Evolutionary conservation across 192 early-diverging fungal species (phyloP).

Genomic region (Coemansia sp.): DNA sequence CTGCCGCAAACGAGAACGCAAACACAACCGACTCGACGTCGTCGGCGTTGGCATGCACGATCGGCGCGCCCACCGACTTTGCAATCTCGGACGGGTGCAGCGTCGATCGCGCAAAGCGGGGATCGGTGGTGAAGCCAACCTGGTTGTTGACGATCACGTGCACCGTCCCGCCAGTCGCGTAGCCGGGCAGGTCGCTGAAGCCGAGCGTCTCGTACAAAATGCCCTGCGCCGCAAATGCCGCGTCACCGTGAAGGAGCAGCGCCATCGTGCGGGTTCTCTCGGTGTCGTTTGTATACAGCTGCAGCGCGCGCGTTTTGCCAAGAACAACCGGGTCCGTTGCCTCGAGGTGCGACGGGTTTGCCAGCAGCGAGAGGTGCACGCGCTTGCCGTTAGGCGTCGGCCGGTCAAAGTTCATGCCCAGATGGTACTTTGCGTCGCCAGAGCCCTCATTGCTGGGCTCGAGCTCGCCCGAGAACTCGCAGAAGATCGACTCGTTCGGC

Average conservation of each 20-base stretch:
- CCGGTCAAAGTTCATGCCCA: conserved; percentile 94
- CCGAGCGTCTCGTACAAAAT: conserved; percentile 97
- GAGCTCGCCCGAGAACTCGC: conserved; percentile 90
- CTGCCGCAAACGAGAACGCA: conserved; percentile 91
- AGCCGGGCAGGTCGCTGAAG: conserved; percentile 91
- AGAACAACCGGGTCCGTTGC: conserved; percentile 97
- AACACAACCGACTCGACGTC: conserved; percentile 96
- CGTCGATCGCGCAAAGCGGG: conserved; percentile 90
- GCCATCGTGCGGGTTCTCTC: conserved; percentile 84
- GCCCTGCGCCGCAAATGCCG: conserved; percentile 97
- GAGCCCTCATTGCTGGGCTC: conserved; percentile 92
- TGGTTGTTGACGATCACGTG: conserved; percentile 99
- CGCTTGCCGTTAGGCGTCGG: conserved; percentile 96
- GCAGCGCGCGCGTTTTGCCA: conserved; percentile 95
- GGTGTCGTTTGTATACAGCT: conserved; percentile 91
- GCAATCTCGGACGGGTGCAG: conserved; percentile 98
- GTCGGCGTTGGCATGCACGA: conserved; percentile 98
- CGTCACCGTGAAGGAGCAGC: conserved; percentile 96
- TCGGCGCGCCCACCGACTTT: conserved; percentile 95
- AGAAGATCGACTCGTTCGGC: conserved; percentile 98
- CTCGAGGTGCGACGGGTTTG: conserved; percentile 99
- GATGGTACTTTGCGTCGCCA: conserved; percentile 94
- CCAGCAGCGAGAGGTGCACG: conserved; percentile 95
- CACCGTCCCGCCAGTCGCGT: conserved; percentile 95
- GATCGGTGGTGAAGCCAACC: conserved; percentile 99